These are phyloP conservation scores for Annulohypoxylon stygium DNA, from an alignment of 495 filamentous ascomycete species.

Conservation along the genomic window DNA sequence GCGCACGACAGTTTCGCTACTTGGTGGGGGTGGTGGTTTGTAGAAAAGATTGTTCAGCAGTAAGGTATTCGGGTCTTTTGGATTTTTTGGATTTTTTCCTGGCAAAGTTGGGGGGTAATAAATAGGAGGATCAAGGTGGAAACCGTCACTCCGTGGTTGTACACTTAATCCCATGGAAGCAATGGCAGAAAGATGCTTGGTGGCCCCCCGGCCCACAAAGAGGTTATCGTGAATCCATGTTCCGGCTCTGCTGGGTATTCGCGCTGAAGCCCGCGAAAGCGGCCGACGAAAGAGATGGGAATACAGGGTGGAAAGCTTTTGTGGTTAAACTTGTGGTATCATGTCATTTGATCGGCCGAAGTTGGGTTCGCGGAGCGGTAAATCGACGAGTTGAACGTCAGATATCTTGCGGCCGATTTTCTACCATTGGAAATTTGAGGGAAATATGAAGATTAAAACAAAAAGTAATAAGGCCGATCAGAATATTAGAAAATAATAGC, in stretches of 20 bases:
- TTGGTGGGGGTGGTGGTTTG: slow-evolving; percentile 23
- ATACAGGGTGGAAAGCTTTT: slow-evolving; percentile 60
- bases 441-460: slow-evolving; percentile 9
- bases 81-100: background rate
- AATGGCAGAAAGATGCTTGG: slow-evolving; percentile 38
- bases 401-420: slow-evolving; percentile 10
- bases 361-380: slow-evolving; percentile 20
- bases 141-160: slow-evolving; percentile 23
- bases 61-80: background rate
- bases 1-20: background rate
- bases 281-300: slow-evolving; percentile 54
- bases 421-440: slow-evolving; percentile 26
- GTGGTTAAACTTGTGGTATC: slow-evolving; percentile 44
- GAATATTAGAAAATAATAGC: background rate
- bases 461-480: slow-evolving; percentile 3
- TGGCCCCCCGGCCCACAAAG: slow-evolving; percentile 66
- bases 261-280: slow-evolving; percentile 65
- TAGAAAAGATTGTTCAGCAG: slow-evolving; percentile 19
- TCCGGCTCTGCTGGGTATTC: slow-evolving; percentile 61
- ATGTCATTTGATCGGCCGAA: slow-evolving; percentile 48
- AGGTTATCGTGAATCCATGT: slow-evolving; percentile 65
- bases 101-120: slow-evolving; percentile 22
- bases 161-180: background rate
- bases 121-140: slow-evolving; percentile 40
- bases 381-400: slow-evolving; percentile 16